These are phyloP conservation scores for Mortierella sp. DNA, from an alignment of 371 early-diverging fungal species.

Conservation along the genomic window DNA sequence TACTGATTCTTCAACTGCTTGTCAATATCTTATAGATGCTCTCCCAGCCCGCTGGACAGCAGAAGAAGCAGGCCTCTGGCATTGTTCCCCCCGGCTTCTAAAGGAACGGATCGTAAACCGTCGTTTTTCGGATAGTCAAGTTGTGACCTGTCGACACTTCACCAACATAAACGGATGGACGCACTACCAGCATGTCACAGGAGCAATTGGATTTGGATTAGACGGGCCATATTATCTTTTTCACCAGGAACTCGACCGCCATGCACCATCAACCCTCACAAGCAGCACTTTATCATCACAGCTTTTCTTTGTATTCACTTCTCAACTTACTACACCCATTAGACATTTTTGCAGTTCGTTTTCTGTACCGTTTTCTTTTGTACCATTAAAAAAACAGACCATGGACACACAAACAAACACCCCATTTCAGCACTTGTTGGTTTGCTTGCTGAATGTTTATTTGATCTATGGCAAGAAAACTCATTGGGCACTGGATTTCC, in stretches of 20 bases:
- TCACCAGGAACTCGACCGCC: not conserved
- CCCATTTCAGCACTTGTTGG: not conserved
- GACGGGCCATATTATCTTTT: not conserved
- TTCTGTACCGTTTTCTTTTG: slow-evolving; percentile 21
- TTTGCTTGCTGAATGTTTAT: not conserved
- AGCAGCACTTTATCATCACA: not conserved
- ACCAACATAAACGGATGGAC: not conserved
- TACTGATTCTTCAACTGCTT: not conserved
- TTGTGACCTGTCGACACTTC: not conserved
- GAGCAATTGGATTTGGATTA: slow-evolving; percentile 8
- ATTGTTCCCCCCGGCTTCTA: slow-evolving; percentile 57
- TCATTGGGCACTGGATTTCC: slow-evolving; percentile 27
- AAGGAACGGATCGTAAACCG: slow-evolving; percentile 10
- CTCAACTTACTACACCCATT: slow-evolving; percentile 7
- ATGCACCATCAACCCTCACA: not conserved
- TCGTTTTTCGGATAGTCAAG: not conserved
- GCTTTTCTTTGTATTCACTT: slow-evolving; percentile 11
- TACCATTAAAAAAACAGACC: slow-evolving; percentile 32
- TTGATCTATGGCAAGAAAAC: not conserved
- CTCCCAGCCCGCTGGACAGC: slow-evolving; percentile 32
- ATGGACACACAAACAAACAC: slow-evolving; percentile 8
- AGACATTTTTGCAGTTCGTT: slow-evolving; percentile 16
- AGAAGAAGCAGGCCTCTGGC: slow-evolving; percentile 52
- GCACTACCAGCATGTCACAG: not conserved
- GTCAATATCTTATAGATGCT: slow-evolving; percentile 15